phyloP scores from a whole-genome alignment of 1,284 basidiomycete species.

The Rhodotorula glutinis region DNA sequence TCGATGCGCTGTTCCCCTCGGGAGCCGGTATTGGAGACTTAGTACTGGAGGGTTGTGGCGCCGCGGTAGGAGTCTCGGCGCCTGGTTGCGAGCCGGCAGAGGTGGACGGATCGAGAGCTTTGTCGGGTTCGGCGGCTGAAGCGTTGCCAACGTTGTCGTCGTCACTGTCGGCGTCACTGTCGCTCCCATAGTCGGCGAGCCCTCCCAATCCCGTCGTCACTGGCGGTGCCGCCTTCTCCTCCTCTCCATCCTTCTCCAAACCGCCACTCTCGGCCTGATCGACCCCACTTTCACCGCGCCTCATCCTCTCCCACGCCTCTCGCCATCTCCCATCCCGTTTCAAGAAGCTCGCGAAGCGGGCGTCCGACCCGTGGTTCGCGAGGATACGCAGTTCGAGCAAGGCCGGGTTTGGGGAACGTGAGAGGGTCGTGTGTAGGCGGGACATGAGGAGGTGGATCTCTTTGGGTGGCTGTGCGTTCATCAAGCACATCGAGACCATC shows the following conservation, averaged over 20 bases:
- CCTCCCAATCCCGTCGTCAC: neutral
- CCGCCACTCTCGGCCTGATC: neutral
- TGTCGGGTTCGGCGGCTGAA: neutral
- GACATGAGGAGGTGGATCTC: constrained; percentile 22
- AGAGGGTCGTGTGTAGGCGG: constrained; percentile 28
- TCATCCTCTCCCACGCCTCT: constrained; percentile 23
- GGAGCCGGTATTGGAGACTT: too few relatives aligned
- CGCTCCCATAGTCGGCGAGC: constrained; percentile 29
- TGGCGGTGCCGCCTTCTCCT: neutral
- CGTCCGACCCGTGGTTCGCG: constrained; percentile 33
- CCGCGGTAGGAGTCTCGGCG: too few relatives aligned
- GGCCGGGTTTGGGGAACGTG: constrained; percentile 21
- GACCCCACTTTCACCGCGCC: constrained; percentile 10
- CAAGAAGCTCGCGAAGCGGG: constrained; percentile 25
- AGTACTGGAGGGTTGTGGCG: too few relatives aligned
- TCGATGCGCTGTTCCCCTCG: too few relatives aligned
- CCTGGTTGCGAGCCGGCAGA: too few relatives aligned
- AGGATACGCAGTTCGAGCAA: constrained; percentile 39
- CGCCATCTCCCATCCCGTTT: constrained; percentile 19
- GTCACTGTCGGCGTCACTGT: constrained; percentile 8
- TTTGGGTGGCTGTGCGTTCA: neutral
- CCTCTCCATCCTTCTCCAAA: neutral
- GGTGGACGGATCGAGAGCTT: too few relatives aligned
- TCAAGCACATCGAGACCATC: too few relatives aligned
- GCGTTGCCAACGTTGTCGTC: neutral